A percentile compares a stretch with the other conserved stretches of the same genome.
Evolutionary conservation across 441 rosid genomes (phyloP).

Genomic region (Eruca vesicaria): DNA sequence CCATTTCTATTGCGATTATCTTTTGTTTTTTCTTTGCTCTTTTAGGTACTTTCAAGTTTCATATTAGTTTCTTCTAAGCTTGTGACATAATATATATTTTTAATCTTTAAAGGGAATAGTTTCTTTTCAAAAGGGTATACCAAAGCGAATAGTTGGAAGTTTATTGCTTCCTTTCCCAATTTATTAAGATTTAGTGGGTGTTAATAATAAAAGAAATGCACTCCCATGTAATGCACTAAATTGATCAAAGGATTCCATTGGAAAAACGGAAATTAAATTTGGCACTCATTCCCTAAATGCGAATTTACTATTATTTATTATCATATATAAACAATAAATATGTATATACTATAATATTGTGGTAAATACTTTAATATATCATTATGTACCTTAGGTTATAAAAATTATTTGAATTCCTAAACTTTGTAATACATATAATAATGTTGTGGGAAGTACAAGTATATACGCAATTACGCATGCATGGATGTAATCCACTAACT

Average conservation of each 20-base stretch:
- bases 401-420: background rate
- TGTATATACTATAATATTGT: background rate
- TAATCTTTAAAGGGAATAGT: slow-evolving; percentile 9
- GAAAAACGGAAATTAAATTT: background rate
- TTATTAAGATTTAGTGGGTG: slow-evolving; percentile 17
- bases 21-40: background rate
- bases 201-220: background rate
- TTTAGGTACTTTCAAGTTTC: background rate
- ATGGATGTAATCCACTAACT: background rate
- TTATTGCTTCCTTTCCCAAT: background rate
- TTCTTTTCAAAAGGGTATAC: background rate
- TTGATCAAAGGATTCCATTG: background rate
- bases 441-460: background rate
- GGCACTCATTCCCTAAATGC: background rate
- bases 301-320: background rate
- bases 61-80: background rate
- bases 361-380: background rate
- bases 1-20: background rate
- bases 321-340: background rate
- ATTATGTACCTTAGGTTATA: background rate
- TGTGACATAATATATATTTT: background rate
- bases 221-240: background rate
- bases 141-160: slow-evolving; percentile 18
- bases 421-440: background rate
- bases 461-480: background rate